phyloP scores from a whole-genome alignment of 208 protist genomes.

The Spongospora subterranea region DNA sequence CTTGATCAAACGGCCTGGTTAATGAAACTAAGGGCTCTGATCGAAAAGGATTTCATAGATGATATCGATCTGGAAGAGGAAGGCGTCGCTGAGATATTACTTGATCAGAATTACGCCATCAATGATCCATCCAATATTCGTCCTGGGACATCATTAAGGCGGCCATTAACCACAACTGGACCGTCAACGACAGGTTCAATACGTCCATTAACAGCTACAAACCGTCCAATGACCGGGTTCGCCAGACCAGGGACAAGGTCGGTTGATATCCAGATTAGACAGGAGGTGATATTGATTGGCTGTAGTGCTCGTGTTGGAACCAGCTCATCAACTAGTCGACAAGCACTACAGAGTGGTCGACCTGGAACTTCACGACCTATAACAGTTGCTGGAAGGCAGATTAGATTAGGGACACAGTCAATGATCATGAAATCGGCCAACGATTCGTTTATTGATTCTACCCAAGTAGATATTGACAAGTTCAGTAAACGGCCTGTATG shows the following conservation, averaged over 20 bases:
- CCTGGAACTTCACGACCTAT: not conserved
- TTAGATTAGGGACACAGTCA: slow-evolving; percentile 68
- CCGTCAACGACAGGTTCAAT: not conserved
- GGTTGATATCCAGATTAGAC: not conserved
- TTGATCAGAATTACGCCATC: slow-evolving; percentile 65
- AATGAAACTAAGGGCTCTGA: slow-evolving; percentile 63
- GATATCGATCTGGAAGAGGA: slow-evolving; percentile 69
- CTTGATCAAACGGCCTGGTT: slow-evolving; percentile 67
- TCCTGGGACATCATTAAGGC: slow-evolving; percentile 67
- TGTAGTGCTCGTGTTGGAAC: not conserved
- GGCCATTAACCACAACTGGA: slow-evolving; percentile 53
- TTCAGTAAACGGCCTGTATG: not conserved
- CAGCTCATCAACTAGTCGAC: not conserved
- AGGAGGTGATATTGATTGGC: not conserved
- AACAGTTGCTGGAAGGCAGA: slow-evolving; percentile 56
- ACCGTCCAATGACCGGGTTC: slow-evolving; percentile 6
- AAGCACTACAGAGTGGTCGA: not conserved
- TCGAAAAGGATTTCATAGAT: slow-evolving; percentile 64
- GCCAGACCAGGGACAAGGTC: not conserved
- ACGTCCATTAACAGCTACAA: not conserved
- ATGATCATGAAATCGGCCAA: not conserved
- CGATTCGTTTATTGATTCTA: slow-evolving; percentile 65
- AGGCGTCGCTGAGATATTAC: slow-evolving; percentile 62
- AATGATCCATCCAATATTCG: slow-evolving; percentile 24
- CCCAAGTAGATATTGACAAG: slow-evolving; percentile 58